A percentile compares a stretch with the other conserved stretches of the same genome.
Conservation (phyloP, 257 asterid species). For the Plectranthus barbatus region DNA sequence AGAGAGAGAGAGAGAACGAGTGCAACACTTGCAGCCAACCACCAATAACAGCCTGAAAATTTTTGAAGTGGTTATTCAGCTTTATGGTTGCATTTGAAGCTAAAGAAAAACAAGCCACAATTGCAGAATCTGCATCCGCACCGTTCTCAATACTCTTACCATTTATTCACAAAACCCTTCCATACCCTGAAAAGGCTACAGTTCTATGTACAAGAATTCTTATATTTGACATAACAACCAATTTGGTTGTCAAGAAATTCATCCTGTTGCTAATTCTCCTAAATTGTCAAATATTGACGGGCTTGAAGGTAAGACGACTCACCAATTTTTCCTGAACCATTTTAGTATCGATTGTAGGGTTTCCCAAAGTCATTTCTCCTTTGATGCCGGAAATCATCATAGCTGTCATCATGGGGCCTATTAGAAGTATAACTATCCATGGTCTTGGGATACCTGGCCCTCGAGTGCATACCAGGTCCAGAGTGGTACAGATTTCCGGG, state of each 20-base stretch:
- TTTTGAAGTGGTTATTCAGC: conserved; percentile 38
- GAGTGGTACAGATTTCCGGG: conserved; percentile 47
- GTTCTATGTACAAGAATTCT: neutral
- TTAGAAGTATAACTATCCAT: conserved; percentile 59
- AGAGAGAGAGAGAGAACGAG: conserved; percentile 30
- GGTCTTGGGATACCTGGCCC: conserved; percentile 56
- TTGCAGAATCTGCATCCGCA: conserved; percentile 19
- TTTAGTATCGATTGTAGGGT: conserved; percentile 58
- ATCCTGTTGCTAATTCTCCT: conserved; percentile 1
- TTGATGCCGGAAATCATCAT: conserved; percentile 59
- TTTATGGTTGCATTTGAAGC: conserved; percentile 13
- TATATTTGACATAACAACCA: conserved; percentile 13
- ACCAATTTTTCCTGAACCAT: conserved; percentile 43
- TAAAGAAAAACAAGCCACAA: conserved; percentile 18
- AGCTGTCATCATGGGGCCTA: conserved; percentile 53
- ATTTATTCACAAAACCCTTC: neutral
- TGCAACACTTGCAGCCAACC: conserved; percentile 32
- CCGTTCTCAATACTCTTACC: conserved; percentile 15
- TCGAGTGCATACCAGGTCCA: conserved; percentile 44
- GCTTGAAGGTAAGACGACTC: conserved; percentile 49
- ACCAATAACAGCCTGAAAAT: conserved; percentile 52
- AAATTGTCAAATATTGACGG: conserved; percentile 10
- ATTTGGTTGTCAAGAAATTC: neutral
- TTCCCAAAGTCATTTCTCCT: conserved; percentile 66
- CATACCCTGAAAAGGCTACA: neutral